Conservation (phyloP, 1,284 basidiomycete species). For the Coniferiporia sulphurascens region DNA sequence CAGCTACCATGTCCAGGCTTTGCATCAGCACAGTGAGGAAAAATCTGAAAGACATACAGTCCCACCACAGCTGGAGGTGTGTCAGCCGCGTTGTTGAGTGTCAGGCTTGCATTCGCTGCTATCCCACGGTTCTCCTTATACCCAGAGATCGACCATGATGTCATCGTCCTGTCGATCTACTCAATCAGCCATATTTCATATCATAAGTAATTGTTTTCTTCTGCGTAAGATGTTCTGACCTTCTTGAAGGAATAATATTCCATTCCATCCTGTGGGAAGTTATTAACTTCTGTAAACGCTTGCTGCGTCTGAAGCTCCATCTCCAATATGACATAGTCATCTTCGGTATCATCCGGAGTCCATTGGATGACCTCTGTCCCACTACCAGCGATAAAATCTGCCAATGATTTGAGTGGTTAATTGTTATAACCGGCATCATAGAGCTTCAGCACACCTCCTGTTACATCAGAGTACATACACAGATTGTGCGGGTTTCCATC, state of each 20-base stretch:
- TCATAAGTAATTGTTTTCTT: not conserved
- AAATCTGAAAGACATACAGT: not conserved
- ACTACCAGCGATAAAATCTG: conserved; percentile 34
- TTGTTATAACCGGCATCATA: not conserved
- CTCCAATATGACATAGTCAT: conserved; percentile 27
- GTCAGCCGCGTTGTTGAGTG: conserved; percentile 5
- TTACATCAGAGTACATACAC: conserved; percentile 22
- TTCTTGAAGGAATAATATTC: conserved; percentile 31
- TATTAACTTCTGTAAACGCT: conserved; percentile 27
- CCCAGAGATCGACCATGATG: conserved; percentile 8
- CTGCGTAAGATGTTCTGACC: conserved; percentile 19
- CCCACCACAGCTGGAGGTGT: not conserved
- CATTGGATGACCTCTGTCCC: conserved; percentile 28
- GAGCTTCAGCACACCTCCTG: conserved; percentile 8
- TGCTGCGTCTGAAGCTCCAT: conserved; percentile 25
- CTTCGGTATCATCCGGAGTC: conserved; percentile 24
- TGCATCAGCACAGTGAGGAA: no score
- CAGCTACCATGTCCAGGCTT: no score
- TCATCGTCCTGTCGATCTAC: conserved; percentile 2
- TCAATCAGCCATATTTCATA: not conserved
- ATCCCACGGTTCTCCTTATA: not conserved
- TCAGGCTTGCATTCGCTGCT: not conserved
- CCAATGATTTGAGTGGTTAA: not conserved
- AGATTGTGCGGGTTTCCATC: conserved; percentile 22
- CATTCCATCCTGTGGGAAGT: conserved; percentile 34